Conservation (phyloP, 1,139 yeast genomes). For the Kodamaea sp. region DNA sequence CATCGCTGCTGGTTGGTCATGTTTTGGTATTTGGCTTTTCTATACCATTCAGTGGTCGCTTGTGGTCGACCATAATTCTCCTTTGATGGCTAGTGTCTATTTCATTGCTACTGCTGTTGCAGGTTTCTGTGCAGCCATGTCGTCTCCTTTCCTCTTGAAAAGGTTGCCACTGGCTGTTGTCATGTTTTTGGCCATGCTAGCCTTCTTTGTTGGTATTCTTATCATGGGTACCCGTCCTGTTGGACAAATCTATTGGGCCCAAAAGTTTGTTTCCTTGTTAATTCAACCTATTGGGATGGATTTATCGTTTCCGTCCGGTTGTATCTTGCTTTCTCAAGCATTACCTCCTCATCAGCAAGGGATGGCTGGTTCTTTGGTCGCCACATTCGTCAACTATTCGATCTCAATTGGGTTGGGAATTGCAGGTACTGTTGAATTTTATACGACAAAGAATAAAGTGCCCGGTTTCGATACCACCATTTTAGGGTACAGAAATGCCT, state of each 20-base stretch:
- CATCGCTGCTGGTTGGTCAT: conserved; percentile 56
- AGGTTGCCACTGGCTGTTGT: conserved; percentile 39
- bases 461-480: conserved; percentile 22
- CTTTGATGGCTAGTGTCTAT: conserved; percentile 38
- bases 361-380: conserved; percentile 60
- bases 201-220: conserved; percentile 39
- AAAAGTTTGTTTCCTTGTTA: conserved; percentile 44
- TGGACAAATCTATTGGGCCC: conserved; percentile 51
- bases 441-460: conserved; percentile 31
- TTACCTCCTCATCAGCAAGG: conserved; percentile 59
- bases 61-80: conserved; percentile 27
- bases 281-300: conserved; percentile 62
- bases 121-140: conserved; percentile 46
- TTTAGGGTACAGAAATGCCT: conserved; percentile 42
- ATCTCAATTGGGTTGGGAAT: conserved; percentile 62
- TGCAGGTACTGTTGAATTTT: conserved; percentile 58
- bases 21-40: conserved; percentile 57
- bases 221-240: conserved; percentile 45
- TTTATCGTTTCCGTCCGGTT: conserved; percentile 61
- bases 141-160: conserved; percentile 37
- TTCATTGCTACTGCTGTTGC: conserved; percentile 36
- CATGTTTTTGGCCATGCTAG: conserved; percentile 43
- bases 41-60: conserved; percentile 39
- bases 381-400: conserved; percentile 60
- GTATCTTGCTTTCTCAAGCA: conserved; percentile 47